A percentile compares a stretch with the other conserved stretches of the same genome.
These are phyloP conservation scores for Tephrocybe sp. DNA, from an alignment of 768 basidiomycete genomes.

Conservation along the genomic window DNA sequence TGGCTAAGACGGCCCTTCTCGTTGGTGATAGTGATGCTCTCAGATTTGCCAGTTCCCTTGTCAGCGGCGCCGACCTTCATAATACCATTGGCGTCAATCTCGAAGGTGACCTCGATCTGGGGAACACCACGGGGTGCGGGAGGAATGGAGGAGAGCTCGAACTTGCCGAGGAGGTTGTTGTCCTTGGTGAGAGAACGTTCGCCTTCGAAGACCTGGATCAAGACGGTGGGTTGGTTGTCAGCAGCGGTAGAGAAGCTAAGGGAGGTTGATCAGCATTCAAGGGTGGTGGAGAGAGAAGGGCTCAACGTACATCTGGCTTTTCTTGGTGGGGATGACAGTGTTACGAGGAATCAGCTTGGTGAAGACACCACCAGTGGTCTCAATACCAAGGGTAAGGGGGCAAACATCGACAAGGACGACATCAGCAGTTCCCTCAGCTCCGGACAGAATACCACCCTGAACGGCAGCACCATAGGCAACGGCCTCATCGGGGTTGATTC, in stretches of 20 bases:
- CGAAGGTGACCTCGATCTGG: conserved; percentile 96
- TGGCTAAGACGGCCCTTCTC: conserved; percentile 90
- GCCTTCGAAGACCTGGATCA: conserved; percentile 98
- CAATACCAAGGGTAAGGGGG: conserved; percentile 97
- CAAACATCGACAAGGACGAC: conserved; percentile 96
- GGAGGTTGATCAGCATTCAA: conserved; percentile 21
- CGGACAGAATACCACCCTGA: conserved; percentile 97
- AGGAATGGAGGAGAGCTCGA: conserved; percentile 90
- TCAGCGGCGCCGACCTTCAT: conserved; percentile 92
- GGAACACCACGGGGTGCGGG: conserved; percentile 96
- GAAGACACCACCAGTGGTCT: conserved; percentile 98
- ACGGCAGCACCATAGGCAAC: conserved; percentile 99
- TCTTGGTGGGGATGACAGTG: conserved; percentile 97
- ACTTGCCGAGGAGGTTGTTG: conserved; percentile 97
- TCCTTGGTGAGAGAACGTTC: conserved; percentile 98
- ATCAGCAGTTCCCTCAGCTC: conserved; percentile 87
- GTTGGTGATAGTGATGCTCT: conserved; percentile 92
- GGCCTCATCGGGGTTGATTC: conserved; percentile 99
- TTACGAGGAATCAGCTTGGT: conserved; percentile 97
- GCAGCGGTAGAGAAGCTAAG: conserved; percentile 76
- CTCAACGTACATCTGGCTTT: conserved; percentile 80
- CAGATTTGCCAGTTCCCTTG: conserved; percentile 91
- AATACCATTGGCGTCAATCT: conserved; percentile 94
- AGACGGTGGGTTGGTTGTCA: conserved; percentile 91
- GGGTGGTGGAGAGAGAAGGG: not conserved